Evolutionary conservation across 2,329 filamentous ascomycete species (phyloP).

Genomic region (Coccinonectria pachysandricola): DNA sequence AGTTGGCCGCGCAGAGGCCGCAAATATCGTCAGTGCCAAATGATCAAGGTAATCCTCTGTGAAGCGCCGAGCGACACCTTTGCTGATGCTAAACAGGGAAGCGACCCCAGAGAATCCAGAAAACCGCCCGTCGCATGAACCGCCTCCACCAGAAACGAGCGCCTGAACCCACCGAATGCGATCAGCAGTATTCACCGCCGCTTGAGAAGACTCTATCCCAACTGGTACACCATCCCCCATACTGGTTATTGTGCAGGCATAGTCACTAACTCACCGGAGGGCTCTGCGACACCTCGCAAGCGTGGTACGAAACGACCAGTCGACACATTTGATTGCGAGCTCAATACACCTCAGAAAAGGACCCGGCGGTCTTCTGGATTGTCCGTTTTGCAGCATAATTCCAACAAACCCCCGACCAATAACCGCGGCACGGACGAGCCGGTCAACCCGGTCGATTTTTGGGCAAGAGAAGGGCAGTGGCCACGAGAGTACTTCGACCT

Average conservation of each 20-base stretch:
- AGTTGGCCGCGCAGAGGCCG: not conserved
- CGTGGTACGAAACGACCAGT: conserved; percentile 3
- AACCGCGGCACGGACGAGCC: not conserved
- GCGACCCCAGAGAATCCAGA: conserved; percentile 2
- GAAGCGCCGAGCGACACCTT: conserved; percentile 2
- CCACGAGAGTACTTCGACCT: conserved; percentile 2
- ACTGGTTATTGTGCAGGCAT: conserved; percentile 1
- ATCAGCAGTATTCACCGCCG: conserved; percentile 1
- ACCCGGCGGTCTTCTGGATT: conserved; percentile 2
- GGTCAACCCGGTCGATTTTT: conserved; percentile 3
- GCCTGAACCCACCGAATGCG: conserved; percentile 2
- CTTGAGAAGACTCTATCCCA: conserved; percentile 2
- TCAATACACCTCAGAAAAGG: conserved; percentile 2
- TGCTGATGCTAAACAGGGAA: conserved; percentile 3
- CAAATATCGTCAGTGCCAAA: conserved; percentile 2
- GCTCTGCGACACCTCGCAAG: conserved; percentile 1
- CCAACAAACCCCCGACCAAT: conserved; percentile 1
- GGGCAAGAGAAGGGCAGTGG: conserved; percentile 5
- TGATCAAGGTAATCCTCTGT: conserved; percentile 3
- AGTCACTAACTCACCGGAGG: conserved; percentile 2
- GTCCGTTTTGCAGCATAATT: conserved; percentile 1
- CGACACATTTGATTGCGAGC: conserved; percentile 2
- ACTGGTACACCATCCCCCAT: conserved; percentile 2
- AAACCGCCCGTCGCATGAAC: not conserved
- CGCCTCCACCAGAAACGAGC: not conserved